phyloP scores from a whole-genome alignment of 2,329 filamentous ascomycete species.

The Nemania bipapillata region DNA sequence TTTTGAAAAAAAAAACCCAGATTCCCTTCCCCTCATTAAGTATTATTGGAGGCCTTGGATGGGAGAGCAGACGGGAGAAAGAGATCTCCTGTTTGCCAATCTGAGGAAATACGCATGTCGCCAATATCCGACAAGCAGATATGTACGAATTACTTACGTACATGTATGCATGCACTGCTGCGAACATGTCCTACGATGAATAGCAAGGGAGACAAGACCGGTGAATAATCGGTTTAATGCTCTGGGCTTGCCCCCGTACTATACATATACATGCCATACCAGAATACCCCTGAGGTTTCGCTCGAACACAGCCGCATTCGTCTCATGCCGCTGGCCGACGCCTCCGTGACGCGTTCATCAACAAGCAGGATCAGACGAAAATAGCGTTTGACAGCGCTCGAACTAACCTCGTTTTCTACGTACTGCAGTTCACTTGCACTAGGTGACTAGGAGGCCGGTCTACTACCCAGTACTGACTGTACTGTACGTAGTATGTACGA shows the following conservation, averaged over 20 bases:
- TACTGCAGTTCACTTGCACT: too few species aligned
- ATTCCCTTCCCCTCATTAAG: background rate
- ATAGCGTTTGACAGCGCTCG: background rate
- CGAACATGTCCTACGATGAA: background rate
- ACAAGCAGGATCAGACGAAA: conserved; percentile 3
- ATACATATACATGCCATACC: background rate
- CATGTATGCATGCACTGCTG: background rate
- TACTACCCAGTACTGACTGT: too few species aligned
- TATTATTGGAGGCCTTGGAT: background rate
- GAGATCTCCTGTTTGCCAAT: background rate
- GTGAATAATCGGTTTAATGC: conserved; percentile 10
- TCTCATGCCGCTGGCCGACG: conserved; percentile 31
- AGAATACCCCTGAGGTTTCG: conserved; percentile 26
- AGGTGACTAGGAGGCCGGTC: too few species aligned
- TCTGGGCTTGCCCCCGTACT: background rate
- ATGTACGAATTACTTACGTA: too few species aligned
- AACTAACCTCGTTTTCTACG: background rate
- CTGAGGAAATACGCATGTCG: background rate
- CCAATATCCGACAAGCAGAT: background rate
- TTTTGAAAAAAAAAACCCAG: background rate
- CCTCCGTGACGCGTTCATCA: conserved; percentile 30
- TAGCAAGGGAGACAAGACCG: background rate
- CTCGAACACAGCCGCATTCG: conserved; percentile 25
- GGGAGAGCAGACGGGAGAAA: background rate
- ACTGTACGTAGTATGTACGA: background rate